phyloP scores from a whole-genome alignment of 192 early-diverging fungal genomes.

The Gigaspora rosea region DNA sequence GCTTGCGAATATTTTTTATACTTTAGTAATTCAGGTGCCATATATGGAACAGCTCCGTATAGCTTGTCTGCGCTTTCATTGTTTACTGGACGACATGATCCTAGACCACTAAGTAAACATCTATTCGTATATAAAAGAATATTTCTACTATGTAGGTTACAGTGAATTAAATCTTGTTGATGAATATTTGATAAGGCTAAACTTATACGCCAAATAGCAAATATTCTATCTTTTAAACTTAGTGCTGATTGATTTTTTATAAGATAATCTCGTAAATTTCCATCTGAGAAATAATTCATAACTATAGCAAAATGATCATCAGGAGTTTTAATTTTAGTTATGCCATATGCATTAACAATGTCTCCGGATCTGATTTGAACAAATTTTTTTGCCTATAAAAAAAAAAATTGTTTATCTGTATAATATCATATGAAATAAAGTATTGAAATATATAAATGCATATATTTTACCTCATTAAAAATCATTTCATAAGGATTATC shows the following conservation, averaged over 20 bases:
- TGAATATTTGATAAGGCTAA: constrained; percentile 3
- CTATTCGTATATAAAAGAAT: neutral
- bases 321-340: neutral
- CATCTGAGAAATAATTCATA: constrained; percentile 43
- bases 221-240: constrained; percentile 31
- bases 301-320: constrained; percentile 28
- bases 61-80: constrained; percentile 29
- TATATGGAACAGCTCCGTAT: constrained; percentile 42
- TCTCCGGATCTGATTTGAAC: neutral
- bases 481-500: neutral
- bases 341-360: constrained; percentile 9
- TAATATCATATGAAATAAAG: neutral
- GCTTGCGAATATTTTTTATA: constrained; percentile 37
- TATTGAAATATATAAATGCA: neutral
- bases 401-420: neutral
- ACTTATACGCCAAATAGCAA: neutral
- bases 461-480: constrained; percentile 5
- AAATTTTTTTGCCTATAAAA: neutral
- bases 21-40: constrained; percentile 41
- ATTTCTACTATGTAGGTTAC: neutral
- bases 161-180: neutral
- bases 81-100: constrained; percentile 37
- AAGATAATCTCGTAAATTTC: constrained; percentile 39
- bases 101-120: constrained; percentile 31
- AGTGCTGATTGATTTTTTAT: constrained; percentile 32